phyloP scores from a whole-genome alignment of 495 filamentous ascomycete species.

The Podospora anserina region DNA sequence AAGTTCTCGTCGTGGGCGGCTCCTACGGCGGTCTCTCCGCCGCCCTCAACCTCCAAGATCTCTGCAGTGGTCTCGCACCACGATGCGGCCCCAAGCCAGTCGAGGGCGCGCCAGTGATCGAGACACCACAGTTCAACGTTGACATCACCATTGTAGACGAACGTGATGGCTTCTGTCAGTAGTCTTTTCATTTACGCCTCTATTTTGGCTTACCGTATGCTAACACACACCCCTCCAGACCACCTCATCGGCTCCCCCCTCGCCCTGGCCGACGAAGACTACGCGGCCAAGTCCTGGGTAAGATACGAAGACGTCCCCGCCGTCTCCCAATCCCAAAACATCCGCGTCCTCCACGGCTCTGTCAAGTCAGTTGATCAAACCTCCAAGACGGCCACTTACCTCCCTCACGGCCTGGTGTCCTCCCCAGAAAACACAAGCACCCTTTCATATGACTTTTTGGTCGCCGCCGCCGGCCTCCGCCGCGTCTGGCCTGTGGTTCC shows the following conservation, averaged over 20 bases:
- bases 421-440: constrained; percentile 9
- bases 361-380: constrained; percentile 52
- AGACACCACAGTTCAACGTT: constrained; percentile 43
- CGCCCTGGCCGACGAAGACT: constrained; percentile 54
- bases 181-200: background rate
- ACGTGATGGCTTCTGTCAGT: constrained; percentile 65
- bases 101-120: constrained; percentile 25
- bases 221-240: constrained; percentile 27
- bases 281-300: constrained; percentile 59
- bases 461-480: constrained; percentile 59
- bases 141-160: constrained; percentile 68
- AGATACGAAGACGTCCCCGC: constrained; percentile 58
- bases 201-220: background rate
- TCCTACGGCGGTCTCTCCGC: constrained; percentile 63
- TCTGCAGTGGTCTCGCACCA: constrained; percentile 43
- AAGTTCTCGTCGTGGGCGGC: constrained; percentile 57
- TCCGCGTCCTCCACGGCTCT: constrained; percentile 56
- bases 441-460: constrained; percentile 61
- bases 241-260: constrained; percentile 66
- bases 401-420: constrained; percentile 14
- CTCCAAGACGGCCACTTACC: constrained; percentile 49
- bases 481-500: constrained; percentile 63
- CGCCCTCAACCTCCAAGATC: constrained; percentile 58
- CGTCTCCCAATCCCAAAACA: constrained; percentile 45
- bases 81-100: constrained; percentile 25